A percentile compares a stretch with the other conserved stretches of the same genome.
Evolutionary conservation across 192 early-diverging fungal genomes (phyloP).

Genomic region (Backusella australiensis): DNA sequence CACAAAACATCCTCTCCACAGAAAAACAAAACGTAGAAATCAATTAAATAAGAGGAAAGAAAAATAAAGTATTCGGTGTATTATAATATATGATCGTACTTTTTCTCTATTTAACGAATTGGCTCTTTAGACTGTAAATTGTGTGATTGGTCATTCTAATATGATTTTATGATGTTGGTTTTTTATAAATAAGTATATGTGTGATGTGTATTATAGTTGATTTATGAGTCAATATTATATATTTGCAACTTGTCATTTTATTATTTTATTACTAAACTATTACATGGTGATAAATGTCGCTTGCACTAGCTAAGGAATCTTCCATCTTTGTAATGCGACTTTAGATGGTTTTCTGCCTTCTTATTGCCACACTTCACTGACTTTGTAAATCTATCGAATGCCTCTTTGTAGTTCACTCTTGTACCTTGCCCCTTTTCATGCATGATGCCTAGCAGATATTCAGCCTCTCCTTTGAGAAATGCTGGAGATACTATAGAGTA

Average conservation of each 20-base stretch:
- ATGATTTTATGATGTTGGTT: too few relatives aligned
- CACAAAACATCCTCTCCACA: not conserved
- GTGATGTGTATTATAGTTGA: too few relatives aligned
- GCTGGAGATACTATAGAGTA: not conserved
- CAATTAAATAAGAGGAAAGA: not conserved
- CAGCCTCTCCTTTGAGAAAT: not conserved
- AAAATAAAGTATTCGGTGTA: slow-evolving; percentile 2
- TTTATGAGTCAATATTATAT: too few relatives aligned
- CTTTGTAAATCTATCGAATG: not conserved
- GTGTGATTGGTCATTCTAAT: not conserved
- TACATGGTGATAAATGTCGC: not conserved
- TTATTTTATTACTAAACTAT: too few relatives aligned
- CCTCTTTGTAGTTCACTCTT: not conserved
- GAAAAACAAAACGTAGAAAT: not conserved
- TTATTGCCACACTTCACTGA: not conserved
- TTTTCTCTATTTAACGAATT: not conserved
- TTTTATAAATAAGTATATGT: too few relatives aligned
- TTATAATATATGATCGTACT: not conserved
- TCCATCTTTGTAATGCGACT: not conserved
- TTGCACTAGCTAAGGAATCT: not conserved
- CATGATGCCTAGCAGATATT: not conserved
- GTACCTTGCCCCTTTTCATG: not conserved
- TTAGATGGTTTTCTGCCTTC: not conserved
- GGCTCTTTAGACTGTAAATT: not conserved
- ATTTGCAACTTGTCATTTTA: too few relatives aligned